These are phyloP conservation scores for Ramicandelaber brevisporus DNA, from an alignment of 192 early-diverging fungal genomes.

Conservation along the genomic window DNA sequence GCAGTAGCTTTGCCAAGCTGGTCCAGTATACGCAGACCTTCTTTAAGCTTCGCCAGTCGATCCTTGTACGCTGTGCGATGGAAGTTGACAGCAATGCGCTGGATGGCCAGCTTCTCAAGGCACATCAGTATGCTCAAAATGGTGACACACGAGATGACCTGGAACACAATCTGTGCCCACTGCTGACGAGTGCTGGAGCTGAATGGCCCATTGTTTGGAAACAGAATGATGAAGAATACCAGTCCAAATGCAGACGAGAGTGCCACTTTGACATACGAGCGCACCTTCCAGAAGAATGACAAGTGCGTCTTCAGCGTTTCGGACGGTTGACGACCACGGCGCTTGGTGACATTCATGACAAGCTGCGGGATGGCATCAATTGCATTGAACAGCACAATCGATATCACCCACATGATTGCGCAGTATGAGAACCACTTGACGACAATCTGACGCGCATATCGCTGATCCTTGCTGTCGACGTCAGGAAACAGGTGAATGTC, in stretches of 20 bases:
- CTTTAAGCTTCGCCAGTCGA: constrained; percentile 25
- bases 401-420: constrained; percentile 19
- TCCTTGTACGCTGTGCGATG: constrained; percentile 36
- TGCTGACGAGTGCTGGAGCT: constrained; percentile 6
- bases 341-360: constrained; percentile 18
- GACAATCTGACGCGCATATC: constrained; percentile 11
- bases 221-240: constrained; percentile 22
- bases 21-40: constrained; percentile 29
- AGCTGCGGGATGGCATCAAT: constrained; percentile 25
- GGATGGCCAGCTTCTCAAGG: constrained; percentile 30
- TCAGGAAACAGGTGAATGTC: constrained; percentile 9
- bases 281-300: constrained; percentile 24
- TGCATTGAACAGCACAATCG: constrained; percentile 22
- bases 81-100: constrained; percentile 35
- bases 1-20: constrained; percentile 23
- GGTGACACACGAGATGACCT: constrained; percentile 19
- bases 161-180: constrained; percentile 25
- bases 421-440: constrained; percentile 17
- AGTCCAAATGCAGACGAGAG: constrained; percentile 20
- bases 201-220: constrained; percentile 16
- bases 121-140: constrained; percentile 20
- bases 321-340: constrained; percentile 11
- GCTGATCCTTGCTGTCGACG: background rate
- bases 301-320: constrained; percentile 24
- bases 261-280: constrained; percentile 26